These are phyloP conservation scores for Zymoseptoria tritici DNA, from an alignment of 2,329 filamentous ascomycete species.

Conservation along the genomic window DNA sequence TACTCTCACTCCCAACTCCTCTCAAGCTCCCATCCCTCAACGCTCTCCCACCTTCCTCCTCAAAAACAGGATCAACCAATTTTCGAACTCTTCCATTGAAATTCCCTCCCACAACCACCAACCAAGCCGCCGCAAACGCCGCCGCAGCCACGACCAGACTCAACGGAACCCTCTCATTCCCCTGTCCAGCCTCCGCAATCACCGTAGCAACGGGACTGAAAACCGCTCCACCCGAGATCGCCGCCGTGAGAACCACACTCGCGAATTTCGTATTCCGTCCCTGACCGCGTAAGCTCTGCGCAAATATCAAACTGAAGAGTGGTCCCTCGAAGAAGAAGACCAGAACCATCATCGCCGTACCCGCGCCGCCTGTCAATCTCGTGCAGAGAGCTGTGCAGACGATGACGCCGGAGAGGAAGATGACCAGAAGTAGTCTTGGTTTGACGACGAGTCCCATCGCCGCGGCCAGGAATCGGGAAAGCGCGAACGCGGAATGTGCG, in stretches of 20 bases:
- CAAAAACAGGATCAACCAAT: background rate
- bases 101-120: background rate
- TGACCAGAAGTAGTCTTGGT: conserved; percentile 50
- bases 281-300: conserved; percentile 50
- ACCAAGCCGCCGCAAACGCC: conserved; percentile 35
- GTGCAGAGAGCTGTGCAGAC: conserved; percentile 47
- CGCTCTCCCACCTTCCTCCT: background rate
- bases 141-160: conserved; percentile 49
- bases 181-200: conserved; percentile 32
- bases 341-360: conserved; percentile 44
- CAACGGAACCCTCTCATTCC: conserved; percentile 33
- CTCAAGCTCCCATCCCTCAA: background rate
- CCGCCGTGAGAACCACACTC: conserved; percentile 46
- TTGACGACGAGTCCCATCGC: conserved; percentile 47
- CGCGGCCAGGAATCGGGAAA: conserved; percentile 51
- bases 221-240: conserved; percentile 47
- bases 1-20: background rate
- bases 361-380: conserved; percentile 38
- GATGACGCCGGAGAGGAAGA: conserved; percentile 48
- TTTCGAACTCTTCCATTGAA: background rate
- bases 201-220: conserved; percentile 50
- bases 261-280: conserved; percentile 53
- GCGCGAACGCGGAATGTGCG: conserved; percentile 51
- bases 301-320: conserved; percentile 52
- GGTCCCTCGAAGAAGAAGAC: conserved; percentile 55